Base-by-base conservation (phyloP, 805 yeast genomes). In the Ogataea ganodermae region DNA sequence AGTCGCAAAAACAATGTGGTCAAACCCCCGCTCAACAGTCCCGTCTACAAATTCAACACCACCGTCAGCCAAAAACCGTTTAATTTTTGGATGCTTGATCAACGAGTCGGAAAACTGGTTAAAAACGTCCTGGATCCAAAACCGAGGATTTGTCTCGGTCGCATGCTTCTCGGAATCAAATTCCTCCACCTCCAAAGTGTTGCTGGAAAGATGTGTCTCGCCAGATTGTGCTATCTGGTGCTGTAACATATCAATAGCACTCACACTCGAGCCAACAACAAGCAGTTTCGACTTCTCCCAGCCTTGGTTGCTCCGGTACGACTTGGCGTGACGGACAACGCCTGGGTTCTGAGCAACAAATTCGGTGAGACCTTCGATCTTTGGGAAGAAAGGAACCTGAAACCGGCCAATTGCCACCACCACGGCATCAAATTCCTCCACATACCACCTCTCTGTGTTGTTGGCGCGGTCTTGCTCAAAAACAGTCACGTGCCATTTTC, bases 221-320 rank as follows among this genome's bases (percentile, higher is more conserved):
- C 44, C 31, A 2, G 47, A 35, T 26, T 37, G 30, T 8, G 43
- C 21, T 12, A 37, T 31, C 22, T 31, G 67, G 46, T 75, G 72
- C 54, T 73, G 77, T 1, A 88, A 77, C 35, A 86, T 68, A 57
- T 88, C 95, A n/a, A 79, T 74, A 10, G 89, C 94, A 35, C 88
- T 80, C 1, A 90, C 82, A 5, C 83, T 80, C 54, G 81, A 83
- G 0, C 95, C 96, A n/a, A 88, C 79, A 3, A 87, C 74, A 31
- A 87, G 64, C 10, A 83, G 80, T 13, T 51, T 41, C 16, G 63
- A 52, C 24, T 65, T 72, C 35, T 68, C 65, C 51, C 60, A 74
- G 58, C 68, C 71, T 2, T 69, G 69, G 0, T 80, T 73, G n/a
- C 62, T 61, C 48, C 82, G 73, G 58, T 72, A 86, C 27, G 72